Conservation (phyloP, 2,329 filamentous ascomycete genomes). For the Westerdykella aurantiaca region DNA sequence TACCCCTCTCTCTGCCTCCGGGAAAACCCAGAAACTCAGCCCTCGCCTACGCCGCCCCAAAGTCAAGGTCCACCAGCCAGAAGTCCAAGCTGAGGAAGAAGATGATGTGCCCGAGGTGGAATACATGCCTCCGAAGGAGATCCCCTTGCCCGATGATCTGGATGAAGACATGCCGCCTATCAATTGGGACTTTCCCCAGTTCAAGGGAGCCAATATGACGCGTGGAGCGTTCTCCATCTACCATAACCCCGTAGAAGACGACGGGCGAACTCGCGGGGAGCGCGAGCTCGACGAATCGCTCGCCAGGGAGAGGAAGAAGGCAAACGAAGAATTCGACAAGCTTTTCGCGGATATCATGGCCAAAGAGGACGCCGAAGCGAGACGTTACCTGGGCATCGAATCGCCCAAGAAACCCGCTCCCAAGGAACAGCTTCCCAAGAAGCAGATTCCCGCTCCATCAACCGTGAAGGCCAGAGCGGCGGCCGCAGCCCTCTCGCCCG, state of each 20-base stretch:
- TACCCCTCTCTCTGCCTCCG: slow-evolving; percentile 53
- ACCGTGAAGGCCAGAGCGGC: slow-evolving; percentile 51
- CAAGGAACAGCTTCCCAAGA: slow-evolving; percentile 12
- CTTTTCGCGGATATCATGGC: slow-evolving; percentile 57
- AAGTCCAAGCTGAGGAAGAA: slow-evolving; percentile 47
- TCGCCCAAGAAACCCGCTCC: slow-evolving; percentile 24
- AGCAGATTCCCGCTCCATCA: slow-evolving; percentile 36
- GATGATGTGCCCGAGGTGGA: slow-evolving; percentile 71
- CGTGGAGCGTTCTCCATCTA: slow-evolving; percentile 49
- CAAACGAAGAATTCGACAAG: slow-evolving; percentile 62
- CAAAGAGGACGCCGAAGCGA: slow-evolving; percentile 47
- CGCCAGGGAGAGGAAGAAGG: slow-evolving; percentile 44
- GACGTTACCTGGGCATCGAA: slow-evolving; percentile 24
- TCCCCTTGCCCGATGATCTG: slow-evolving; percentile 60
- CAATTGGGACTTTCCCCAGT: slow-evolving; percentile 47
- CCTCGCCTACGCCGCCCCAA: slow-evolving; percentile 50
- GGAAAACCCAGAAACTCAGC: slow-evolving; percentile 62
- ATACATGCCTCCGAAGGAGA: slow-evolving; percentile 73
- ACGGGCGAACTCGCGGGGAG: slow-evolving; percentile 59
- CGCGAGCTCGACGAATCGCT: slow-evolving; percentile 49
- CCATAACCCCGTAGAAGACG: slow-evolving; percentile 56
- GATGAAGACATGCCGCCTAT: slow-evolving; percentile 56
- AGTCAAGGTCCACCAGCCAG: slow-evolving; percentile 59
- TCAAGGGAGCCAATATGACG: slow-evolving; percentile 50
- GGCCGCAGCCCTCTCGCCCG: slow-evolving; percentile 38